A percentile compares a stretch with the other conserved stretches of the same genome.
phyloP scores from a whole-genome alignment of 257 asterid species.

The Solanum verrucosum region DNA sequence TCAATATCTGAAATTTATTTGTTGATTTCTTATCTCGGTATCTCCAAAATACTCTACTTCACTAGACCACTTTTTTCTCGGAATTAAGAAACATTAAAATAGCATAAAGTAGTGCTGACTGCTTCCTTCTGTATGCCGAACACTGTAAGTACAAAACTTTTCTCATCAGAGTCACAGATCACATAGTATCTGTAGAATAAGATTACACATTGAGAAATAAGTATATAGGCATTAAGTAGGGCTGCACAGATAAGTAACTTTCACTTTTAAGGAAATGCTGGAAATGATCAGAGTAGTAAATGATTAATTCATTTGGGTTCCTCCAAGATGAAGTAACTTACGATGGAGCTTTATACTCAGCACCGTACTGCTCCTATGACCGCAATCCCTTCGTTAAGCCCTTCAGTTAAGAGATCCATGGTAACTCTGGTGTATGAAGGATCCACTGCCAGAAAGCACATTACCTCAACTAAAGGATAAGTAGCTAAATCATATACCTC shows the following conservation, averaged over 20 bases:
- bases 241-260: no score
- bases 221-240: no score
- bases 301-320: no score
- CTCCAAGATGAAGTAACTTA: no score
- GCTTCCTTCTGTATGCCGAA: slow-evolving; percentile 13
- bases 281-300: no score
- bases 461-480: neutral
- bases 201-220: neutral
- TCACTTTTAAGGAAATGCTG: no score
- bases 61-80: neutral
- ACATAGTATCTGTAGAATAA: slow-evolving; percentile 17
- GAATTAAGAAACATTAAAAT: neutral
- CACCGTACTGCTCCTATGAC: no score
- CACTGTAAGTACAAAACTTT: neutral
- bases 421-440: no score
- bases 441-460: neutral
- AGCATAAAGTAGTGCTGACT: slow-evolving; percentile 30
- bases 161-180: slow-evolving; percentile 65
- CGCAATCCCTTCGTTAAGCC: no score
- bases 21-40: neutral
- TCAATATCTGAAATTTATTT: neutral
- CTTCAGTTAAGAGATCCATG: no score
- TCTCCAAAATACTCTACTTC: neutral
- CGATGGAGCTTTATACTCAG: no score
- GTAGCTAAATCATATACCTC: no score